Evolutionary conservation across 1,139 yeast genomes (phyloP), one percentile per base, ranked within the genome.

Genomic region (Yamadazyma pseudoaaseri): DNA sequence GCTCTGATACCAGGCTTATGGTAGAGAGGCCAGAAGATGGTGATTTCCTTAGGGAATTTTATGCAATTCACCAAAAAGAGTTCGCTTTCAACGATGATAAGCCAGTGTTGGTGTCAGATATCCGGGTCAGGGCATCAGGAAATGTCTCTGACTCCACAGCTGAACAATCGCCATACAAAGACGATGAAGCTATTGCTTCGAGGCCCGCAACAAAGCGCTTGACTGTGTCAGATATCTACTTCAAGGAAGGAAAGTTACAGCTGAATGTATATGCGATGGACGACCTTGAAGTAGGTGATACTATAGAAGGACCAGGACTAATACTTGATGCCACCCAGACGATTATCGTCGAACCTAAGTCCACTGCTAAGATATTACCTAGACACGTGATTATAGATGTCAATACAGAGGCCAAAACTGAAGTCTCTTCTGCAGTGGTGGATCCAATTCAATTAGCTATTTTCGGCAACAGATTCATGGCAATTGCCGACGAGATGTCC

Each of bases 291-390:
- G 35, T 37, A 26, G 57, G 57, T 16, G 43, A 44, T 25, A 41
- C 44, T 7, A 31, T 52, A n/a, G 13, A 36, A 15, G 57, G 57
- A 0, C 97, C 97, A 3, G 86, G 95, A 0, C 77, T 89, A 45
- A 71, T 89, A 39, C 81, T 89, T 14, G 97, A 89, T 58, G 79
- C 78, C 27, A 89, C 96, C 0, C 96, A 89, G 57, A 89, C 97
- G 0, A 80, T 87, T 43, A 72, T 89, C 14, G 73, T 89, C 14
- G 86, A 87, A 16, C 94, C 95, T 1, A 59, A 68, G 33, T 73
- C 86, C 1, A 53, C 59, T n/a, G 96, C 95, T 1, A 65, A 71
- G 0, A 65, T 86, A 15, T 62, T 85, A 30, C 60, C 76, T 4
- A 66, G 79, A 20, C 64, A 60, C 27, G 53, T 51, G 6, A 46